Evolutionary conservation across 495 filamentous ascomycete genomes (phyloP), one percentile per base, ranked within the genome.

Genomic region (Xylaria cubensis): DNA sequence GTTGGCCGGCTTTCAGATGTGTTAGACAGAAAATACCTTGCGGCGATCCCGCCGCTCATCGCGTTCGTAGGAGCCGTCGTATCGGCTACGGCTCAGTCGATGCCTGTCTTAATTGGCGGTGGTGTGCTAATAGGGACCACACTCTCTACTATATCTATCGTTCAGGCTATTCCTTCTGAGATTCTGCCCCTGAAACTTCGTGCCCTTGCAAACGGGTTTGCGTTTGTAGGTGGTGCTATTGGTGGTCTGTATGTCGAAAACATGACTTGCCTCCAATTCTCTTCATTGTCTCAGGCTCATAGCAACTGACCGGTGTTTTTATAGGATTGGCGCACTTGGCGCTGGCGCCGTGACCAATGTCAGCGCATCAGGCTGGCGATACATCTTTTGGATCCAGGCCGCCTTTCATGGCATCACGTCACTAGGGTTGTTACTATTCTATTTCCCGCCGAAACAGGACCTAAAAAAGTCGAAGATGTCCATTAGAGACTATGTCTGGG

Each of bases 311-410:
- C 0, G 2, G 10, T 17, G 15, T 34, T 64, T 4, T 53, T 24
- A 21, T 44, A 86, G 84, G 32, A 74, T 85, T 58, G 86, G 83
- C 17, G 74, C 79, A 19, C 74, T 88, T 3, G 83, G 83, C 44
- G 85, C 86, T 4, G 86, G 86, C 10, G 86, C 80, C n/a, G 82
- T 88, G 4, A 87, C 86, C 0, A 86, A 87, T 63, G 70, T 77
- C 1, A 79, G 75, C 73, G 58, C 79, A 1, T 74, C 72, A 0
- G 87, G 87, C 24, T 89, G 87, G 87, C 80, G 87, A 3, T 82
- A 83, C 64, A 88, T 88, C 65, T 89, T 88, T 78, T 89, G 86
- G 87, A 87, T 89, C 19, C 87, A 89, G 77, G 87, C 87, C 0
- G 86, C 80, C 2, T 85, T 88, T 72, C 87, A 88, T 63, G 78